Conservation (phyloP, 2,329 filamentous ascomycete species). For the Pseudogymnoascus sp. region DNA sequence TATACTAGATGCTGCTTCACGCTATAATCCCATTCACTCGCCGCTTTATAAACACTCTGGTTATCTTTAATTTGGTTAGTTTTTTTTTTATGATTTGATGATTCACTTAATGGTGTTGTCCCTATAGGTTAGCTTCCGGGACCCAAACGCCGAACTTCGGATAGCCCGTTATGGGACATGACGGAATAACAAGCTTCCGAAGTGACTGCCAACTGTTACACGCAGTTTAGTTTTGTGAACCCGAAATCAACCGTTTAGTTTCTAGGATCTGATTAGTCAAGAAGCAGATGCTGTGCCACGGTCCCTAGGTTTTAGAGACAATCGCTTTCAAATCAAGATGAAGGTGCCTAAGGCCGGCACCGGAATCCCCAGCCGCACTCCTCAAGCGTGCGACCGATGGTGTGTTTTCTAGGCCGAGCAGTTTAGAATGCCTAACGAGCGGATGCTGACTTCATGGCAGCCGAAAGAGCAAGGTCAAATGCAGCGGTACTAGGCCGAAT, state of each 20-base stretch:
- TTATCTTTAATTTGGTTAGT: not conserved
- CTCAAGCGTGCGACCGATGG: constrained; percentile 14
- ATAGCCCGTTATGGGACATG: not conserved
- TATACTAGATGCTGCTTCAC: not conserved
- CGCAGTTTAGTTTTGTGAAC: not conserved
- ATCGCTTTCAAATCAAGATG: not conserved
- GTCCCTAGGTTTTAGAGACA: not conserved
- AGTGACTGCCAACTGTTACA: not conserved
- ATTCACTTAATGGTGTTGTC: no score
- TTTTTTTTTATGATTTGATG: no score
- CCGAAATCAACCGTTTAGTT: not conserved
- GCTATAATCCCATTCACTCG: not conserved
- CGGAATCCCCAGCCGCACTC: constrained; percentile 1
- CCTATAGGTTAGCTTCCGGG: constrained; percentile 8
- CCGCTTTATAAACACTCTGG: not conserved
- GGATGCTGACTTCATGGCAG: not conserved
- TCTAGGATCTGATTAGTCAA: not conserved
- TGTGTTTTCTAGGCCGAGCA: not conserved
- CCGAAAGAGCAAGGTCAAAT: constrained; percentile 12
- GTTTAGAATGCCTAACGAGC: not conserved
- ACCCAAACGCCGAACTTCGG: not conserved
- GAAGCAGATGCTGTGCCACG: not conserved
- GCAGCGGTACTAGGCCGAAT: constrained; percentile 8
- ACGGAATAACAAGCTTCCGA: not conserved
- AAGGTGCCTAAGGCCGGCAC: not conserved